phyloP scores from a whole-genome alignment of 805 yeast species.

The Cyberlindnera subsufficiens region DNA sequence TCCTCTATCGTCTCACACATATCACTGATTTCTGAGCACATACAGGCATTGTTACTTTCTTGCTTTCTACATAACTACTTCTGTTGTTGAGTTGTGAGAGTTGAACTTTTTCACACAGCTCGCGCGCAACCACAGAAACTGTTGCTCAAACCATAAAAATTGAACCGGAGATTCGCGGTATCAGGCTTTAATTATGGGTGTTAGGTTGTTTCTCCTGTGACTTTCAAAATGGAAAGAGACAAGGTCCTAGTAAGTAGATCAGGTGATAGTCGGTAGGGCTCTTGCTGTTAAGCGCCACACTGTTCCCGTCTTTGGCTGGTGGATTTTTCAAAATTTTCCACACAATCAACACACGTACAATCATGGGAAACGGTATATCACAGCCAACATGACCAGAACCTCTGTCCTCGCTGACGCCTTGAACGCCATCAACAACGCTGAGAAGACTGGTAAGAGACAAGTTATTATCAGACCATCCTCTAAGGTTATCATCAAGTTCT shows the following conservation, averaged over 20 bases:
- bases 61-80: conserved; percentile 4
- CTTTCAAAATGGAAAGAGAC: not conserved
- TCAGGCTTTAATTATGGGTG: not conserved
- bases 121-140: conserved; percentile 1
- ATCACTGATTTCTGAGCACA: conserved; percentile 19
- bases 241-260: not conserved
- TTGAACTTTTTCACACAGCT: conserved; percentile 18
- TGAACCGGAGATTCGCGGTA: conserved; percentile 1
- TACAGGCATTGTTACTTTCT: conserved; percentile 36
- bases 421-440: conserved; percentile 98
- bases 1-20: not conserved
- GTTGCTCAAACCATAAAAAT: conserved; percentile 1
- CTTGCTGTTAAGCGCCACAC: not conserved
- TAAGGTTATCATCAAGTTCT: conserved; percentile 95
- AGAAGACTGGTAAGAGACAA: conserved; percentile 98
- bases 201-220: not conserved
- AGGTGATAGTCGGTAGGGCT: conserved; percentile 9
- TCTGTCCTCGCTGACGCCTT: conserved; percentile 98
- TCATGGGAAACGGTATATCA: not conserved
- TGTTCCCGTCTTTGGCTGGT: conserved; percentile 3
- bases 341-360: conserved; percentile 1
- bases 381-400: conserved; percentile 81
- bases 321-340: conserved; percentile 18
- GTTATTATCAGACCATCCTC: conserved; percentile 97
- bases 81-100: conserved; percentile 14